Conservation (phyloP, 208 protist species). For the Phytomonas francai region DNA sequence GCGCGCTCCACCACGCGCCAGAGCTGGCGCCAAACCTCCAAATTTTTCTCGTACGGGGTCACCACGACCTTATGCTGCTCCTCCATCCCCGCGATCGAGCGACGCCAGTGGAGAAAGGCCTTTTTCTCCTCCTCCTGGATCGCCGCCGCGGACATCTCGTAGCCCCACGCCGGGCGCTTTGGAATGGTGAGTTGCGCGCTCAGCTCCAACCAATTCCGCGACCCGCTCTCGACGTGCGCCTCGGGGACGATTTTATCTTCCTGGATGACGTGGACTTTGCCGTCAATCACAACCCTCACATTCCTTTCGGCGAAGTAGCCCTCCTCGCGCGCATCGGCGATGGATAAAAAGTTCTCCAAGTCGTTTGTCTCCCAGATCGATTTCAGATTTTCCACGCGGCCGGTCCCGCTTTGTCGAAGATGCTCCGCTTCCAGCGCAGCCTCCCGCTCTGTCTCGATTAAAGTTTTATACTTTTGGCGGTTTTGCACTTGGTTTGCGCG, state of each 20-base stretch:
- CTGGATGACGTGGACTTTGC: conserved; percentile 68
- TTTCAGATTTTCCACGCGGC: conserved; percentile 42
- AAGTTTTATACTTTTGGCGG: conserved; percentile 31
- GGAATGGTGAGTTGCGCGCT: conserved; percentile 81
- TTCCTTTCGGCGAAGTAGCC: conserved; percentile 80
- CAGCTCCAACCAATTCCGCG: conserved; percentile 74
- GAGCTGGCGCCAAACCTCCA: conserved; percentile 99
- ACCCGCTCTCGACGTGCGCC: background rate
- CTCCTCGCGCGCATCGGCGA: conserved; percentile 79
- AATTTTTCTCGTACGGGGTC: conserved; percentile 98
- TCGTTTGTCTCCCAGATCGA: conserved; percentile 88
- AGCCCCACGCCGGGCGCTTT: conserved; percentile 71
- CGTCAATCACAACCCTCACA: conserved; percentile 71
- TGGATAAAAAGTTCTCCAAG: conserved; percentile 79
- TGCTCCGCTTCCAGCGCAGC: conserved; percentile 31
- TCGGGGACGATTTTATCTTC: conserved; percentile 52
- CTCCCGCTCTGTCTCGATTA: conserved; percentile 39
- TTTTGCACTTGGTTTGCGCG: conserved; percentile 24
- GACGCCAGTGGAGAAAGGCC: conserved; percentile 90
- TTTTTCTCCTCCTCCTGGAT: conserved; percentile 65
- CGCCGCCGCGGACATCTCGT: conserved; percentile 50
- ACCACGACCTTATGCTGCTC: conserved; percentile 91
- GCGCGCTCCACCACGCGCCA: conserved; percentile 97
- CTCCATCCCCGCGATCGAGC: conserved; percentile 83
- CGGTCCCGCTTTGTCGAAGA: conserved; percentile 14